Conservation (phyloP, 2,329 filamentous ascomycete genomes). For the Gliomastix tumulicola region DNA sequence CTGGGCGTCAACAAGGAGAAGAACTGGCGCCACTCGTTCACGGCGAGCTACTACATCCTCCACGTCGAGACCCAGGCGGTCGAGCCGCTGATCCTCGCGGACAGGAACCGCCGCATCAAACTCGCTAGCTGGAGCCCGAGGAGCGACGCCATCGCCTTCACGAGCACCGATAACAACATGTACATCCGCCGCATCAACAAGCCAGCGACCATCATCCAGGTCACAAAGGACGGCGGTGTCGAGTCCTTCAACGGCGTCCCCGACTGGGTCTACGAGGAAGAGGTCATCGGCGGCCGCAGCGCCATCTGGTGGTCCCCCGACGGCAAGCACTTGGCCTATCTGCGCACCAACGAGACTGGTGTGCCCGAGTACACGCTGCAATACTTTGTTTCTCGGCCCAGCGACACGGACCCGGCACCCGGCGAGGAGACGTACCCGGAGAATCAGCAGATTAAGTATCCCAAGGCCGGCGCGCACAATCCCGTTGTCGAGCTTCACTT, state of each 20-base stretch:
- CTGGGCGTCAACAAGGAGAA: constrained; percentile 64
- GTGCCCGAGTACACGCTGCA: constrained; percentile 91
- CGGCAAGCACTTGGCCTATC: constrained; percentile 82
- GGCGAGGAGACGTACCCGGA: constrained; percentile 89
- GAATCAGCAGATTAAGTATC: constrained; percentile 89
- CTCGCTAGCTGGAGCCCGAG: constrained; percentile 84
- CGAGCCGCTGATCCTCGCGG: constrained; percentile 67
- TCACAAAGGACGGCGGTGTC: constrained; percentile 80
- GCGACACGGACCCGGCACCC: constrained; percentile 54
- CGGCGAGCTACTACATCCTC: constrained; percentile 83
- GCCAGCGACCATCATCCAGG: constrained; percentile 48
- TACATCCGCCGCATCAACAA: constrained; percentile 59
- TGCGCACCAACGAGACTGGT: constrained; percentile 86
- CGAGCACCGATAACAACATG: constrained; percentile 75
- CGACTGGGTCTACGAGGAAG: constrained; percentile 89
- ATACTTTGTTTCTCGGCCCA: constrained; percentile 85
- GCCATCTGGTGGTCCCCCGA: constrained; percentile 95
- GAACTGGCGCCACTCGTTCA: constrained; percentile 88
- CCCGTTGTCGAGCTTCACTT: constrained; percentile 83
- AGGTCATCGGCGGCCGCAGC: constrained; percentile 61
- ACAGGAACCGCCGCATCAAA: constrained; percentile 63
- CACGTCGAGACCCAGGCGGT: constrained; percentile 75
- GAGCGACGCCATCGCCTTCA: constrained; percentile 84
- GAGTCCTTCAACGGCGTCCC: constrained; percentile 94
- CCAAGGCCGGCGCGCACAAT: constrained; percentile 90